Base-by-base conservation (phyloP, 2,329 filamentous ascomycete species). In the Sporothrix protearum region DNA sequence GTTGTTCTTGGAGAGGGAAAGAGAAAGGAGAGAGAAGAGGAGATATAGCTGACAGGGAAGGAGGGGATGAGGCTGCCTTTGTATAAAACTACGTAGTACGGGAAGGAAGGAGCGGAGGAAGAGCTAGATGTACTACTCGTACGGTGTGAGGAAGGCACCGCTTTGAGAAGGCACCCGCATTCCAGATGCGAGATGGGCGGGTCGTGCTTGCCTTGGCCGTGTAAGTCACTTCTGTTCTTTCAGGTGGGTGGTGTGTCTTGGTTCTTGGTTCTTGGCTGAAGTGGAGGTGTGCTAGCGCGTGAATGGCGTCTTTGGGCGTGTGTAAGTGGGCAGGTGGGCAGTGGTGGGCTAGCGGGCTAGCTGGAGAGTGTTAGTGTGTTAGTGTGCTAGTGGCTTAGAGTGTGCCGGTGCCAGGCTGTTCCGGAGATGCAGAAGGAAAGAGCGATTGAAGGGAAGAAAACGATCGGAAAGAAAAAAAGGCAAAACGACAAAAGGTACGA, bases 11-110 rank as follows among this genome's bases (percentile, higher is more conserved):
- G 16, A 42, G 47, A 64, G 36, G 19, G 6, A 10, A 28, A 45
- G 19, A 53, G 36, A 68, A 16, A 28, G 16, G 8, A n/a, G 51
- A 16, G 57, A 42, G 19, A 14, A 28, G 30, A 61, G 19, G 19
- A 30, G 28, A 22, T 6, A 22, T 47, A 12, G 45, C 30, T 30
- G 55, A 28, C 36, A 57, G 39, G 57, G 57, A 64, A 64, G 47
- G 42, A 55, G 47, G 71, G 71, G 57, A 42, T 68, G 57, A 69
- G 57, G 66, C 66, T 72, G 71, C 57, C 71, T 69, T 72, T 72
- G 66, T 72, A 69, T 69, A 71, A 51, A 49, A 63, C 63, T 9
- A 49, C 19, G 63, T 51, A 30, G 45, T 42, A 67, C 28, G 36
- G 16, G 61, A 25, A 49, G 25, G 53, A 69, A 55, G 45, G 33